Conservation (phyloP, 768 basidiomycete species). For the Suillus hirtellus region DNA sequence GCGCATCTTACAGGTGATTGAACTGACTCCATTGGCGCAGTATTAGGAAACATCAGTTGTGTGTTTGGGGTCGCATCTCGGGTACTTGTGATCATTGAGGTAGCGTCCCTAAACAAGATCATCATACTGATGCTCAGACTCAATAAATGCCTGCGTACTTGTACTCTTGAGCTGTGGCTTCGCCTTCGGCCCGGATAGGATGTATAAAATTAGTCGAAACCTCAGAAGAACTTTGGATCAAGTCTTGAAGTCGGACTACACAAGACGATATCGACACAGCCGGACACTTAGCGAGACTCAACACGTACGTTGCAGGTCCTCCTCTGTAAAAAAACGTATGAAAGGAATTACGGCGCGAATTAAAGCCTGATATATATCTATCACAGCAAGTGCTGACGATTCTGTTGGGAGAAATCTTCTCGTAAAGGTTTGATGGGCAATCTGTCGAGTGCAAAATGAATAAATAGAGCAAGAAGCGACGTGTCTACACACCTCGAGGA, state of each 20-base stretch:
- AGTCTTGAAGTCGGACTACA: constrained; percentile 1
- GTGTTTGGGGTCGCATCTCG: not conserved
- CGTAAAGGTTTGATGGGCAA: constrained; percentile 22
- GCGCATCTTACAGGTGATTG: constrained; percentile 2
- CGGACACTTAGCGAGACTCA: not conserved
- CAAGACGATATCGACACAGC: not conserved
- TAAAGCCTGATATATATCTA: constrained; percentile 12
- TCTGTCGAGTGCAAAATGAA: constrained; percentile 23
- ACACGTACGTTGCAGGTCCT: constrained; percentile 24
- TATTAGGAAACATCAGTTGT: not conserved
- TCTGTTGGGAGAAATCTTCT: constrained; percentile 13
- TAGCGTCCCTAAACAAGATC: not conserved
- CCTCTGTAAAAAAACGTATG: constrained; percentile 22
- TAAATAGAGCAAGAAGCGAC: constrained; percentile 28
- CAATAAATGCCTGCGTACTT: not conserved
- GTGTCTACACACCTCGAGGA: constrained; percentile 44
- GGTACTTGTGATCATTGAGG: not conserved
- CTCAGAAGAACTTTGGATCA: not conserved
- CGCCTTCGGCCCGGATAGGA: not conserved
- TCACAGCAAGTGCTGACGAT: constrained; percentile 9
- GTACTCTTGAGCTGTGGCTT: not conserved
- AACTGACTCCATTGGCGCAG: not conserved
- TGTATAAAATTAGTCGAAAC: not conserved
- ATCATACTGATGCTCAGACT: not conserved
- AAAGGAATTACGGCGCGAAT: constrained; percentile 25